phyloP scores from a whole-genome alignment of 176 grass and related monocot genomes.

The Avena insularis region DNA sequence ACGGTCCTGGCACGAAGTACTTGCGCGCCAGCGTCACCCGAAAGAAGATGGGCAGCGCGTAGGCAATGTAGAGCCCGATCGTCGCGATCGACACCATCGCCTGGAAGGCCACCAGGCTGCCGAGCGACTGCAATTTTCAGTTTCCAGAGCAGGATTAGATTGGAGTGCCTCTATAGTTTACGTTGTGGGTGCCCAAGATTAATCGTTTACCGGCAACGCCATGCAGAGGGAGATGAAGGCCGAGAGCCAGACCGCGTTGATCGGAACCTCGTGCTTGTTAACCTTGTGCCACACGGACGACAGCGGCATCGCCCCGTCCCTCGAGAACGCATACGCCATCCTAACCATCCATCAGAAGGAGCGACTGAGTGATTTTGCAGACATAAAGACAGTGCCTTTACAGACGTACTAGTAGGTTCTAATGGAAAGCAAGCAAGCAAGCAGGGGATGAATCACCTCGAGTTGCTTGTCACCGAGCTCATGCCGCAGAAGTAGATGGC shows the following conservation, averaged over 20 bases:
- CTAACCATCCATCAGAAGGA: slow-evolving; percentile 26
- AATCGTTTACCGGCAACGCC: slow-evolving; percentile 69
- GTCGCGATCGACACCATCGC: slow-evolving; percentile 98
- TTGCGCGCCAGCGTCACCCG: slow-evolving; percentile 78
- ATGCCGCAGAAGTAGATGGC: slow-evolving; percentile 88
- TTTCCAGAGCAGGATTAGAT: not conserved
- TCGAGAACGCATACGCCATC: slow-evolving; percentile 94
- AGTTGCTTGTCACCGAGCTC: slow-evolving; percentile 88
- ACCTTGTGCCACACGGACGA: slow-evolving; percentile 90
- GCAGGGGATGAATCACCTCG: slow-evolving; percentile 49
- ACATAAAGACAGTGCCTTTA: not conserved
- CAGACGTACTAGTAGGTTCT: not conserved
- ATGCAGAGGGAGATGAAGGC: slow-evolving; percentile 72
- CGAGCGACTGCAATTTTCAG: slow-evolving; percentile 64
- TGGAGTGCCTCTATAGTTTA: not conserved
- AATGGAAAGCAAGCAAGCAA: not conserved
- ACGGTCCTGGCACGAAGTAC: slow-evolving; percentile 68
- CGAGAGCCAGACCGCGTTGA: slow-evolving; percentile 95
- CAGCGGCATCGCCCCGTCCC: slow-evolving; percentile 96
- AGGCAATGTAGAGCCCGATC: slow-evolving; percentile 86
- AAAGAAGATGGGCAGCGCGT: slow-evolving; percentile 90
- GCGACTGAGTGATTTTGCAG: not conserved
- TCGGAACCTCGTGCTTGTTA: slow-evolving; percentile 78
- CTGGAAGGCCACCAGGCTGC: slow-evolving; percentile 94
- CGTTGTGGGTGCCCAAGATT: not conserved